Evolutionary conservation across 805 yeast genomes (phyloP), one percentile per base, ranked within the genome.

Genomic region (Candida tammaniensis): DNA sequence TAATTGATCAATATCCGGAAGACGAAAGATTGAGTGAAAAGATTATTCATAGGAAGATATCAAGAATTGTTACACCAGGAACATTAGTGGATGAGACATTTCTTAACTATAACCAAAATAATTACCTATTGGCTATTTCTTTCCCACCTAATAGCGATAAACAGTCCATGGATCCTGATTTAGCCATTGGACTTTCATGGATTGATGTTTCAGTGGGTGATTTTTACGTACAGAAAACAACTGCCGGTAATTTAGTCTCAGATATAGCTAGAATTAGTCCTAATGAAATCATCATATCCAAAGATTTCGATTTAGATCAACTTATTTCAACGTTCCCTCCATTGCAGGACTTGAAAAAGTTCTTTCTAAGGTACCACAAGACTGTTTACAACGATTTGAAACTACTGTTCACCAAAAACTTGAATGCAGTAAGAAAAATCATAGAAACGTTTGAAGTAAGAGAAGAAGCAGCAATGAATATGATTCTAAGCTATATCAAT

Each of bases 11-110:
- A 57, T 54, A 40, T 38, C 60, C 59, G 5, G 24, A 44, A 8
- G 42, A 43, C 18, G 42, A 41, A 11, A 42, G 42, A 7, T 35
- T 48, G 7, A 45, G 51, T 4, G 58, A 56, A n/a, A 49, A 51
- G 37, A 50, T 63, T 5, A 72, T 82, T 14, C 75, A 73, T 26
- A 66, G 98, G 29, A 80, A 85, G 21, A 78, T 93, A 0, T 72
- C 86, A 5, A 65, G 97, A 26, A 76, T 91, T 6, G 77, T 93
- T 2, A 82, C 97, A 0, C 96, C 97, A 0, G 98, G 98, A 0
- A 91, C 98, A 0, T 70, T 91, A 21, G 74, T 91, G 8, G 96
- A 86, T 49, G 97, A 91, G 48, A 78, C 83, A 0, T 80, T 91
- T 42, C 63, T 91, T 49, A 84, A 87, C 52, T 77, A 76, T 38